Evolutionary conservation across 225 moss, liverwort and hornwort genomes (phyloP).

Genomic region (Polytrichum commune): DNA sequence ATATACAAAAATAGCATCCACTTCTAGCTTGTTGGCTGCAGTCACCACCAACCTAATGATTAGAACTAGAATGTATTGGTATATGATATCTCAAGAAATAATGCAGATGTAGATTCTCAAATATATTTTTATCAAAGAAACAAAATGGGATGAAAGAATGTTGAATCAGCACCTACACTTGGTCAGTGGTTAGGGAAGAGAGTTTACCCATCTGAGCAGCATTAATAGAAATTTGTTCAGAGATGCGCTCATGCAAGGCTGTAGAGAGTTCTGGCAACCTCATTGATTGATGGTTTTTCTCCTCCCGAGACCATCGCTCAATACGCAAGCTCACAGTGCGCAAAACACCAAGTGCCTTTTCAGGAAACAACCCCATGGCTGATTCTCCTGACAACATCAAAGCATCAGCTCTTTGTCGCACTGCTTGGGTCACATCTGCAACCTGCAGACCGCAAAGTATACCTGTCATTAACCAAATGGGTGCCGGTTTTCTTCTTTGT

Average conservation of each 20-base stretch:
- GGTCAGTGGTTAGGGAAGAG: background rate
- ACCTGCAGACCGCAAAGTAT: constrained; percentile 16
- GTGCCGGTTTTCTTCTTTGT: no score
- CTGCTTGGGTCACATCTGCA: constrained; percentile 39
- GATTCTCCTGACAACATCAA: constrained; percentile 50
- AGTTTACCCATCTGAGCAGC: constrained; percentile 49
- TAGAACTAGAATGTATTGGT: no score
- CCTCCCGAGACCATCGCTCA: constrained; percentile 37
- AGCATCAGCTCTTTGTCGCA: constrained; percentile 44
- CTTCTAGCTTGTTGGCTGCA: constrained; percentile 44
- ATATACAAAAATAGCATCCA: constrained; percentile 54
- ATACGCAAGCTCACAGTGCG: constrained; percentile 38
- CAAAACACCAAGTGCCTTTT: constrained; percentile 34
- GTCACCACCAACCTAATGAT: background rate
- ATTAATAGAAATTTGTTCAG: constrained; percentile 43
- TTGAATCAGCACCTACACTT: background rate
- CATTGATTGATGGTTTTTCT: constrained; percentile 10
- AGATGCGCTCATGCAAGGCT: constrained; percentile 31
- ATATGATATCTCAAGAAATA: no score
- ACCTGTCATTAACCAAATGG: no score
- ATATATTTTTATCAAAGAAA: no score
- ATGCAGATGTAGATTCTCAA: no score
- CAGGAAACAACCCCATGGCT: constrained; percentile 37
- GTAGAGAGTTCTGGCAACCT: constrained; percentile 24
- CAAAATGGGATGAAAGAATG: no score